Conservation (phyloP, 2,329 filamentous ascomycete species). For the Colletotrichum cordylinicola region DNA sequence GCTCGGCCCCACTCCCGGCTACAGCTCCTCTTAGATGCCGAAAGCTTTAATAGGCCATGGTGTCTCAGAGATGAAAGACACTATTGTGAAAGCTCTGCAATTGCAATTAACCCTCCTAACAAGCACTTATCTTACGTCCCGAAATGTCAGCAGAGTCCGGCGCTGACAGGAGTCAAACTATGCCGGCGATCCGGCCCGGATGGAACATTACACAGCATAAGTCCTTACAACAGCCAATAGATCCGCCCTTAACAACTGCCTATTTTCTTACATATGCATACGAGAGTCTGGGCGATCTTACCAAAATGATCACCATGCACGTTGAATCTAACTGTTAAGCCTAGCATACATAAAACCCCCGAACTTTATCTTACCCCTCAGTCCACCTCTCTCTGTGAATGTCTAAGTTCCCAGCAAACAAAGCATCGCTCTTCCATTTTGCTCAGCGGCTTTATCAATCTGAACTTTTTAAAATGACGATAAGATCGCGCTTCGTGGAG, state of each 20-base stretch:
- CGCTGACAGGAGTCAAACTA: not conserved
- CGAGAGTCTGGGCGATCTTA: not conserved
- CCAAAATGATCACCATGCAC: not conserved
- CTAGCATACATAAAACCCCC: not conserved
- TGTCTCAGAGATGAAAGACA: not conserved
- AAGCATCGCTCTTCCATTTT: not conserved
- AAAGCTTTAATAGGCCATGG: not conserved
- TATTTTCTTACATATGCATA: not conserved
- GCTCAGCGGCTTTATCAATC: not conserved
- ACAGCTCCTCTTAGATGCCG: not conserved
- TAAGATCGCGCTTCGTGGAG: not conserved
- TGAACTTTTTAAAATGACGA: not conserved
- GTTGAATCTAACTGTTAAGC: not conserved
- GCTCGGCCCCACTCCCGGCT: not conserved
- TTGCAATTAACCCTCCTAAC: not conserved
- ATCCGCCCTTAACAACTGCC: not conserved
- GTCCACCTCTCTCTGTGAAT: not conserved
- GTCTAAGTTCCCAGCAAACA: not conserved
- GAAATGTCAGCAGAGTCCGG: not conserved
- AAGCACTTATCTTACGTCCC: not conserved
- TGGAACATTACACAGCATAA: not conserved
- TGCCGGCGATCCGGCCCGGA: not conserved
- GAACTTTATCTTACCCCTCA: not conserved
- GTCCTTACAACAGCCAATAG: not conserved
- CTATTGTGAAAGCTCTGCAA: not conserved